A percentile compares a stretch with the other conserved stretches of the same genome.
These are phyloP conservation scores for Sporothrix inflata DNA, from an alignment of 2,329 filamentous ascomycete species.

Conservation along the genomic window DNA sequence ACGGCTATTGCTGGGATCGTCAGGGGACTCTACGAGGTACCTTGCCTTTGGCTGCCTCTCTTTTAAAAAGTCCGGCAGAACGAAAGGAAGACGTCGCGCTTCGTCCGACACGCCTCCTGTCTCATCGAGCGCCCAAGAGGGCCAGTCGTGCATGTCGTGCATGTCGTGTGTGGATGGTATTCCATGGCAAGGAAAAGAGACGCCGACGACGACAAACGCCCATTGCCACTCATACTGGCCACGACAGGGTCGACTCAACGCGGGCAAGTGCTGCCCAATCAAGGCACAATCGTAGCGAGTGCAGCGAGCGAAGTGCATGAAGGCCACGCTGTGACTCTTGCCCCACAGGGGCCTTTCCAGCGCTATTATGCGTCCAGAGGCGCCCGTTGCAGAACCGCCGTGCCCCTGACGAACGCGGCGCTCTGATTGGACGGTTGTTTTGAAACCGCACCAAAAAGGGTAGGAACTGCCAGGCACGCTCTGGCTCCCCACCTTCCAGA, in stretches of 20 bases:
- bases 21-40: too few relatives aligned
- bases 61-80: not conserved
- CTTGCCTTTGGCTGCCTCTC: not conserved
- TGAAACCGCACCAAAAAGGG: not conserved
- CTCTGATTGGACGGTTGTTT: constrained; percentile 9
- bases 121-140: constrained; percentile 18
- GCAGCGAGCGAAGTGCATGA: not conserved
- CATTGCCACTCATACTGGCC: not conserved
- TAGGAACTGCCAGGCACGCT: not conserved
- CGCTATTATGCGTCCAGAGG: not conserved
- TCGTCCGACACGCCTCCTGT: constrained; percentile 14
- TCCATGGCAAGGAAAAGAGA: not conserved
- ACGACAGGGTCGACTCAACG: not conserved
- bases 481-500: not conserved
- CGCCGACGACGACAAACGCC: not conserved
- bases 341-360: not conserved
- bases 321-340: not conserved
- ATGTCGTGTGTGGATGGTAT: not conserved
- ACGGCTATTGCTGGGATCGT: not conserved
- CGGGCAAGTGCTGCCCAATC: not conserved
- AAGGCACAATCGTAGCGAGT: not conserved
- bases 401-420: not conserved
- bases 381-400: constrained; percentile 12
- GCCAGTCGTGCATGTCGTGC: not conserved
- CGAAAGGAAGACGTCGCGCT: not conserved